Percentiles rank a stretch among this genome's conserved stretches.
Evolutionary conservation across 1,284 basidiomycete species (phyloP).

Genomic region (Entoloma clypeatum): DNA sequence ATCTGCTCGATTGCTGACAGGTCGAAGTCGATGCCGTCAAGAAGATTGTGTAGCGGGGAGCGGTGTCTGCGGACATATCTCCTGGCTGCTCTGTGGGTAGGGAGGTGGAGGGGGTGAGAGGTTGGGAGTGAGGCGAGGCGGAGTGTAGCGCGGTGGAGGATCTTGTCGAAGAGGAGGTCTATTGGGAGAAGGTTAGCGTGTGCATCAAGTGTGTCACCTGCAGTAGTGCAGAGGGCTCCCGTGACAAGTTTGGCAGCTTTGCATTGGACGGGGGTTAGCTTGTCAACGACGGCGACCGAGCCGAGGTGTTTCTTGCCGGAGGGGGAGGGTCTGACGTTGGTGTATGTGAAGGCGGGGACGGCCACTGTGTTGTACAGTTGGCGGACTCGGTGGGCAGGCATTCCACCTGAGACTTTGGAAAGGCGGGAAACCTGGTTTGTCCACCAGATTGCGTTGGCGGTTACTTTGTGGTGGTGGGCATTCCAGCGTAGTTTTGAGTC

Average conservation of each 20-base stretch:
- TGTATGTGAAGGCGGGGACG: constrained; percentile 27
- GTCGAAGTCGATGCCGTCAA: too few relatives aligned
- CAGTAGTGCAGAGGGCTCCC: constrained; percentile 30
- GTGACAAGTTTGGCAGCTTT: constrained; percentile 28
- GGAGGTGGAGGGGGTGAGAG: constrained; percentile 27
- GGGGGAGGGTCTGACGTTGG: constrained; percentile 27
- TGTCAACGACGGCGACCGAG: constrained; percentile 11
- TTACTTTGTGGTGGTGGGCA: constrained; percentile 25
- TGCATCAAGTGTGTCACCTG: constrained; percentile 28
- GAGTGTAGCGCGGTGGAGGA: constrained; percentile 23
- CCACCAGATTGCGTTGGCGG: constrained; percentile 26
- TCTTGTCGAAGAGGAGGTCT: constrained; percentile 22
- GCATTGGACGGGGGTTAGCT: constrained; percentile 28
- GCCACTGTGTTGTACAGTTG: constrained; percentile 21
- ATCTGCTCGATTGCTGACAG: too few relatives aligned
- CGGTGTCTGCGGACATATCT: not conserved
- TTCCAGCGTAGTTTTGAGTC: constrained; percentile 32
- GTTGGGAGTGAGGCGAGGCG: constrained; percentile 29
- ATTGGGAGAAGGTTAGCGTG: constrained; percentile 32
- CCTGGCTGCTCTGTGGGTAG: constrained; percentile 11
- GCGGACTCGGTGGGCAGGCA: constrained; percentile 13
- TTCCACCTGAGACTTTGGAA: constrained; percentile 18
- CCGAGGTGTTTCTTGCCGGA: constrained; percentile 2
- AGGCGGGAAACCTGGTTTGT: constrained; percentile 19
- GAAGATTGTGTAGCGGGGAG: constrained; percentile 9